phyloP scores from a whole-genome alignment of 2,329 filamentous ascomycete species.

The Penicillium crustosum region DNA sequence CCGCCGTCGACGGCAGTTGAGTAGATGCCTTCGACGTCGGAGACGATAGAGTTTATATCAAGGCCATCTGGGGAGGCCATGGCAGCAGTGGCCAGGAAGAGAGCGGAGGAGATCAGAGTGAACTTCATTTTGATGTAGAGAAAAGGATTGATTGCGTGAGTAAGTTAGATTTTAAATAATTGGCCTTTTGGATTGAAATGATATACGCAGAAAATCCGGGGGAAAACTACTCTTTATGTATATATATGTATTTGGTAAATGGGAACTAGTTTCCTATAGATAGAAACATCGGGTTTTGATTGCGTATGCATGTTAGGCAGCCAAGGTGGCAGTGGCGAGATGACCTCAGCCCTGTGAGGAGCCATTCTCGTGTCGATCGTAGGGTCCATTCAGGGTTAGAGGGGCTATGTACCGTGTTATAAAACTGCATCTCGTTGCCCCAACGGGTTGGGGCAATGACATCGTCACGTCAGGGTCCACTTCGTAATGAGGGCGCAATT shows the following conservation, averaged over 20 bases:
- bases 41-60: slow-evolving; percentile 21
- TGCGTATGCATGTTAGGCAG: background rate
- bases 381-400: slow-evolving; percentile 4
- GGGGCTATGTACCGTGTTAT: background rate
- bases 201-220: background rate
- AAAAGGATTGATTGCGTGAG: background rate
- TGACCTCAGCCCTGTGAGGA: slow-evolving; percentile 12
- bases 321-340: slow-evolving; percentile 18
- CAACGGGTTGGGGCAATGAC: slow-evolving; percentile 4
- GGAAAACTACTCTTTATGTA: slow-evolving; percentile 8
- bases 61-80: slow-evolving; percentile 19
- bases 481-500: background rate
- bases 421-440: background rate
- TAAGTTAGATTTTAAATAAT: background rate
- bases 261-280: slow-evolving; percentile 9
- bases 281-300: slow-evolving; percentile 13
- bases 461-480: slow-evolving; percentile 19
- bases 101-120: slow-evolving; percentile 25
- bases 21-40: slow-evolving; percentile 1
- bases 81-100: slow-evolving; percentile 27
- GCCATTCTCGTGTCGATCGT: slow-evolving; percentile 9
- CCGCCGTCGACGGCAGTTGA: slow-evolving; percentile 6
- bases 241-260: background rate
- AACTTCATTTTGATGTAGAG: slow-evolving; percentile 30
- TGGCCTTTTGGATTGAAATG: background rate